Evolutionary conservation across 2,329 filamentous ascomycete genomes (phyloP).

Genomic region (Aspergillus tanneri): DNA sequence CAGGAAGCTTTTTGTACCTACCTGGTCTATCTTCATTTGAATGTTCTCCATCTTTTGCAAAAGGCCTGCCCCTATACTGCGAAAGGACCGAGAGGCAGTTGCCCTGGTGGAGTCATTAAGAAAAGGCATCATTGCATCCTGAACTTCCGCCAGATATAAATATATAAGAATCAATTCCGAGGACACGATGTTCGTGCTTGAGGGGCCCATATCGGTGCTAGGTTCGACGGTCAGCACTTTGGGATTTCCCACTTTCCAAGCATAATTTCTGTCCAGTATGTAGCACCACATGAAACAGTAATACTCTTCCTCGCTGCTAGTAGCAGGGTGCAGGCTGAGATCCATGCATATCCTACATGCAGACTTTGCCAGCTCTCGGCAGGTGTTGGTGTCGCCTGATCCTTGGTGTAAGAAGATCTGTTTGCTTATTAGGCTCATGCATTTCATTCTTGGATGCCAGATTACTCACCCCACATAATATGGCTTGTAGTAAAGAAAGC

Average conservation of each 20-base stretch:
- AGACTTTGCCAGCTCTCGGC: conserved; percentile 20
- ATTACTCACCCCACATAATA: conserved; percentile 15
- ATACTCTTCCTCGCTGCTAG: conserved; percentile 16
- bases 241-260: conserved; percentile 18
- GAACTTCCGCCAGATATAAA: conserved; percentile 23
- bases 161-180: conserved; percentile 15
- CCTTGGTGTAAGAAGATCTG: conserved; percentile 25
- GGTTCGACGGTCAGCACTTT: conserved; percentile 8
- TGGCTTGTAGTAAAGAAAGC: conserved; percentile 16
- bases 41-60: conserved; percentile 17
- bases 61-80: conserved; percentile 4
- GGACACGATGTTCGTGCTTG: conserved; percentile 2
- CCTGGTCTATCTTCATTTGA: conserved; percentile 12
- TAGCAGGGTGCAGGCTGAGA: conserved; percentile 10
- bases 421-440: not conserved
- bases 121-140: conserved; percentile 18
- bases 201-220: not conserved
- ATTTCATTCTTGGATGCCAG: not conserved
- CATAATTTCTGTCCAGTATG: conserved; percentile 24
- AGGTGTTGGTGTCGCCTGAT: conserved; percentile 18
- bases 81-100: not conserved
- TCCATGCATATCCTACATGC: conserved; percentile 23
- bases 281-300: conserved; percentile 27
- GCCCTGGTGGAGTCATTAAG: conserved; percentile 1
- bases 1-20: not conserved